phyloP scores from a whole-genome alignment of 768 basidiomycete genomes.

The Leccinum rimulosum region DNA sequence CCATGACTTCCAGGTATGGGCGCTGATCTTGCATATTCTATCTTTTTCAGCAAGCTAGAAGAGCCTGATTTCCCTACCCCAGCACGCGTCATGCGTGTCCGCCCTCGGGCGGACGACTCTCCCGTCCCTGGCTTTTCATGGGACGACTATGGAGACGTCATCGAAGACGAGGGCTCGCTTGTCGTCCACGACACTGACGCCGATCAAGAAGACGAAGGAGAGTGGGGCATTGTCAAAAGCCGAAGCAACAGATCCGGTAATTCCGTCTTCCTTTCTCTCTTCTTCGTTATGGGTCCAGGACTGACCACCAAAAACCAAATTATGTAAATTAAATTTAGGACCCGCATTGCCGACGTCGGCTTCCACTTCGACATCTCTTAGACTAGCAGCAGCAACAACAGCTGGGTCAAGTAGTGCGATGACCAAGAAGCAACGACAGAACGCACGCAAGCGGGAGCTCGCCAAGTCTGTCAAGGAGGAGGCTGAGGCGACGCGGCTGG shows the following conservation, averaged over 20 bases:
- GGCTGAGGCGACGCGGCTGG: conserved; percentile 49
- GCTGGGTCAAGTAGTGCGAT: conserved; percentile 14
- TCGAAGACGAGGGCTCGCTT: conserved; percentile 33
- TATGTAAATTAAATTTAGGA: conserved; percentile 12
- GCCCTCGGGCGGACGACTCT: conserved; percentile 52
- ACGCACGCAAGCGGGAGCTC: conserved; percentile 56
- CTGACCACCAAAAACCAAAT: background rate
- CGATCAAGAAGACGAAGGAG: conserved; percentile 71
- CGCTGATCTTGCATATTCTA: conserved; percentile 4
- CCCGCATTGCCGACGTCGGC: conserved; percentile 8
- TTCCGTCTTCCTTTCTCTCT: conserved; percentile 10
- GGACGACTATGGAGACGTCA: conserved; percentile 75
- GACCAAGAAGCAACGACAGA: conserved; percentile 72
- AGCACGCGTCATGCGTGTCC: conserved; percentile 70
- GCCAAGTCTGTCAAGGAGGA: conserved; percentile 57
- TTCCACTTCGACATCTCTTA: conserved; percentile 20
- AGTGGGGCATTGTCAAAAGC: conserved; percentile 74
- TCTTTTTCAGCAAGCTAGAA: conserved; percentile 55
- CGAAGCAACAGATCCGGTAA: conserved; percentile 41
- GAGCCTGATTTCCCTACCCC: conserved; percentile 50
- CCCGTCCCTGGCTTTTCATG: conserved; percentile 68
- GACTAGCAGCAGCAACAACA: conserved; percentile 34
- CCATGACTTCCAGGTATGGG: background rate
- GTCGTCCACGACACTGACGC: conserved; percentile 58
- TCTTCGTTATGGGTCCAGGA: background rate